Percentiles rank a stretch among this genome's conserved stretches.
phyloP scores from a whole-genome alignment of 768 basidiomycete species.

The Leccinum obscurum region DNA sequence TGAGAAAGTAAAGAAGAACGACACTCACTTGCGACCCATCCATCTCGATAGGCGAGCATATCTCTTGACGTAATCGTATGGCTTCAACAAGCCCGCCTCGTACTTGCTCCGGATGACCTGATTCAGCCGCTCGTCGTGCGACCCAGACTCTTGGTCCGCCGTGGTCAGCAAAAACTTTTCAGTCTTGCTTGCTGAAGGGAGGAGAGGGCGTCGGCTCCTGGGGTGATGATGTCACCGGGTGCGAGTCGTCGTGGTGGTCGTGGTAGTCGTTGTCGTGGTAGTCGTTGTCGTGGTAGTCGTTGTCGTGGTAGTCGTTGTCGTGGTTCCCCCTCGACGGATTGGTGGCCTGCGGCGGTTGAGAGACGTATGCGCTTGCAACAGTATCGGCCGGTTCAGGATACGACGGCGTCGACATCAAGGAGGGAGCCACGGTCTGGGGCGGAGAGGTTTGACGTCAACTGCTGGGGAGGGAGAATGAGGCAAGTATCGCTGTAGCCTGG shows the following conservation, averaged over 20 bases:
- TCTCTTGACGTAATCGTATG: conserved; percentile 96
- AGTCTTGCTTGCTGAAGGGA: conserved; percentile 71
- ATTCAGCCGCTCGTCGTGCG: conserved; percentile 79
- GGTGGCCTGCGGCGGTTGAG: conserved; percentile 17
- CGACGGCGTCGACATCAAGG: conserved; percentile 38
- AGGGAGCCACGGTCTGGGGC: conserved; percentile 48
- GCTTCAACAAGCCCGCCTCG: conserved; percentile 91
- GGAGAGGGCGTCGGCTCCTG: conserved; percentile 48
- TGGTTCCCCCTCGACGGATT: conserved; percentile 19
- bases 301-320: too few species aligned
- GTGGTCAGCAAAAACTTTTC: conserved; percentile 81
- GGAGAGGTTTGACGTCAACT: too few species aligned
- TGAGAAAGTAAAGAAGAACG: neutral
- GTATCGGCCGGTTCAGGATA: conserved; percentile 17
- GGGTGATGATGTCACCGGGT: neutral
- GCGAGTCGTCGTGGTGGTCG: conserved; percentile 17
- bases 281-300: too few species aligned
- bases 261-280: neutral
- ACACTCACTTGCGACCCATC: conserved; percentile 88
- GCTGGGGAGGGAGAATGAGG: too few species aligned
- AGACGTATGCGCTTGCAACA: conserved; percentile 17
- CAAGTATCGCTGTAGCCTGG: too few species aligned
- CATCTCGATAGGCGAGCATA: conserved; percentile 88
- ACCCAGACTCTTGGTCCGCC: conserved; percentile 91
- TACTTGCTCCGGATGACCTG: conserved; percentile 95